Base-by-base conservation (phyloP, 2,329 filamentous ascomycete species). In the Fusarium buharicum region DNA sequence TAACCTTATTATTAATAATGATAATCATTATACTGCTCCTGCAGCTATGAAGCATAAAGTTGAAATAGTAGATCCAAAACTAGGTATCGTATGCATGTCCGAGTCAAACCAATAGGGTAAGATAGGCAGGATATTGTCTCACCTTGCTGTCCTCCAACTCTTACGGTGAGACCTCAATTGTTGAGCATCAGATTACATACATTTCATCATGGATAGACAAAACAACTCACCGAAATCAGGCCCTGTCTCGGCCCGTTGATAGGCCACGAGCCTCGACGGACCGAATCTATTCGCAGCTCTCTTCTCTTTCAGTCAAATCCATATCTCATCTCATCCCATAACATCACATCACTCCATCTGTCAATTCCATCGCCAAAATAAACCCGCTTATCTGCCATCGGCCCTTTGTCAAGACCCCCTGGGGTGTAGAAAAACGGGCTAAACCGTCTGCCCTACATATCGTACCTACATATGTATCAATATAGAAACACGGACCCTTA, bases 261-360 rank as follows among this genome's bases (percentile, higher is more conserved):
- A 53, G 49, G 51, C 58, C 67, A 67, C 62, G 67, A 54, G 66
- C 57, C 37, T 64, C 48, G 24, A 67, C 65, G 65, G 64, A 65
- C 59, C 67, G 67, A 70, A 62, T 62, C 50, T 50, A 64, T 66
- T 69, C 59, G 64, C 41, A 59, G 49, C 40, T 39, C 36, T n/a
- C 38, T 6, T 50, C 39, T 33, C 17, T 55, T 22, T 6, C 27
- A 9, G 31, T 12, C 34, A 36, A 28, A 36, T 43, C 44, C 38
- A 17, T 18, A 17, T 20, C 34, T 31, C 44, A 41, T 37, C 31
- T 28, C 46, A 45, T 65, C 54, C 46, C 33, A 43, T 60, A 55
- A 51, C 49, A 51, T 52, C 45, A 50, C 1, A 48, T 54, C 49
- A 50, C 37, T 44, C 30, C 38, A 53, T 53, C 50, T 64, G 47